Base-by-base conservation (phyloP, 768 basidiomycete species). In the Kwoniella sp. region DNA sequence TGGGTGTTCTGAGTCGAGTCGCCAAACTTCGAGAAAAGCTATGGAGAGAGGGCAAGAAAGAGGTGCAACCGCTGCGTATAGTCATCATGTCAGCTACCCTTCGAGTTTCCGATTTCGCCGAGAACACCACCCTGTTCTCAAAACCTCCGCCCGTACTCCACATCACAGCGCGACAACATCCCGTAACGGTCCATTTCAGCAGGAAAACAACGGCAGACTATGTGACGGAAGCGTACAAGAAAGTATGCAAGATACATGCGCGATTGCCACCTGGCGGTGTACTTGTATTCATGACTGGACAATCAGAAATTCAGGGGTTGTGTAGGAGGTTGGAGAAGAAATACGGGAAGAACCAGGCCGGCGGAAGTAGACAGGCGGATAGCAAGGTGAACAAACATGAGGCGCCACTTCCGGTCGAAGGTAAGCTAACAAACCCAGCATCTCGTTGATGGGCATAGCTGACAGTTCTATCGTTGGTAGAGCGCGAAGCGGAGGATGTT, bases 51-150 rank as follows among this genome's bases (percentile, higher is more conserved):
- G 68, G 24, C 49, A 46, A 62, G 15, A 55, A 59, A 36, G 24
- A 55, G 8, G 55, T 61, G 24, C 70, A 90, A 88, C 95, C 94
- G 12, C 80, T 99, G 17, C 88, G 96, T 21, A 83, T 99, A 55
- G 86, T 98, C 64, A 96, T 99, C 80, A 99, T 99, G 96, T 99
- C 96, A 15, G 96, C 96, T 2, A 98, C 96, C 0, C 85, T 98
- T 6, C 90, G 93, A 25, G 88, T 97, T 52, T 86, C 87, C 65
- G 96, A 98, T 80, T 98, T 99, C 70, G 86, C 89, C 1, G 87
- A 89, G 64, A 98, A 98, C 79, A 85, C 80, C 61, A 85, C 86
- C 0, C 83, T 99, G 1, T 99, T 99, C 80, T 65, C 87, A 0
- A 82, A 83, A 1, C 86, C 91, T 1, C 96, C 96, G n/a, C 96